phyloP scores from a whole-genome alignment of 495 filamentous ascomycete species.

The Annulohypoxylon maeteangense region DNA sequence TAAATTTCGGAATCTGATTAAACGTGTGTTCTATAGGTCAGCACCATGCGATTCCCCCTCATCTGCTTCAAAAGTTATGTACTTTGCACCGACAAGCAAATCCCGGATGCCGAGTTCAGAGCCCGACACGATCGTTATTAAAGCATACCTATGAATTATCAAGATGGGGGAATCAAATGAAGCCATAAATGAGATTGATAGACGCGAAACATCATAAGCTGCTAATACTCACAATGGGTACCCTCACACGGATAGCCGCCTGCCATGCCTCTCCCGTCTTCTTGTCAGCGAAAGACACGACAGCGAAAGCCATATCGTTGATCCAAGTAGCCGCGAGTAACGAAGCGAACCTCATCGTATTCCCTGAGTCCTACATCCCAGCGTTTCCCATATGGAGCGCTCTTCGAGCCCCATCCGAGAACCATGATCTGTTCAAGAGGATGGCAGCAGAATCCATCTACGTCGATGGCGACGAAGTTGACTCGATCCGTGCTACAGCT shows the following conservation, averaged over 20 bases:
- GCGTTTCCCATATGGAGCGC: slow-evolving; percentile 53
- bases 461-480: slow-evolving; percentile 51
- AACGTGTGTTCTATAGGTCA: slow-evolving; percentile 5
- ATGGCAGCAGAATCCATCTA: slow-evolving; percentile 47
- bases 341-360: slow-evolving; percentile 55
- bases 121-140: slow-evolving; percentile 21
- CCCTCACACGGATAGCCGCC: slow-evolving; percentile 41
- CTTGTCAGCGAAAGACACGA: slow-evolving; percentile 50
- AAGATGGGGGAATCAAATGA: not conserved
- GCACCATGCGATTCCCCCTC: slow-evolving; percentile 39
- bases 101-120: slow-evolving; percentile 39
- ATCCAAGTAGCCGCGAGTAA: slow-evolving; percentile 54
- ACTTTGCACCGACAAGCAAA: slow-evolving; percentile 20
- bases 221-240: slow-evolving; percentile 8
- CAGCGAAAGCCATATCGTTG: slow-evolving; percentile 51
- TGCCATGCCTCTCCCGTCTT: slow-evolving; percentile 54
- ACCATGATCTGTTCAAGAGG: slow-evolving; percentile 49
- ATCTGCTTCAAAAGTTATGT: not conserved
- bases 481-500: slow-evolving; percentile 42
- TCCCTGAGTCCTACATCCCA: slow-evolving; percentile 58
- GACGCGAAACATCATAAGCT: not conserved
- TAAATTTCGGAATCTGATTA: not conserved
- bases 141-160: not conserved
- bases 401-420: slow-evolving; percentile 46
- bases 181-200: not conserved